Evolutionary conservation across 2,329 filamentous ascomycete species (phyloP).

Genomic region (Sporothrix brunneoviolacea): DNA sequence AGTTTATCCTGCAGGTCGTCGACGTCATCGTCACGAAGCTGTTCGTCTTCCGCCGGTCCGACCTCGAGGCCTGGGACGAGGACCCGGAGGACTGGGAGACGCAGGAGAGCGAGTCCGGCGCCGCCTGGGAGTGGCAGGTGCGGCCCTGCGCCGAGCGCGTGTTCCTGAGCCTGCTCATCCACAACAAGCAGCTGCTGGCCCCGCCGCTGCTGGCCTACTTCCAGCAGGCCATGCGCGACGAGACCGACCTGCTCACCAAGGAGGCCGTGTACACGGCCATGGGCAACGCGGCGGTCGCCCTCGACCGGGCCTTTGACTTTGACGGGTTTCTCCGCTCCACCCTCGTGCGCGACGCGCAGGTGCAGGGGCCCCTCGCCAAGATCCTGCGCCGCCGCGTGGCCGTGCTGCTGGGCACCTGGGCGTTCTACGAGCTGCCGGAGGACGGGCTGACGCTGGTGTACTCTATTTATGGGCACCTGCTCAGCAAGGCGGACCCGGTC

Average conservation of each 20-base stretch:
- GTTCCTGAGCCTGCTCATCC: conserved; percentile 82
- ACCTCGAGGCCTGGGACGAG: conserved; percentile 87
- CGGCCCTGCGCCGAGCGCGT: conserved; percentile 89
- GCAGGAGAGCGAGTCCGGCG: conserved; percentile 74
- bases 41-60: conserved; percentile 77
- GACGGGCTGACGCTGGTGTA: conserved; percentile 69
- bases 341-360: conserved; percentile 71
- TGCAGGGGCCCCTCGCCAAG: conserved; percentile 57
- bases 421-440: conserved; percentile 66
- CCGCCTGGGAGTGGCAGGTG: conserved; percentile 87
- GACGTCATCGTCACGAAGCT: conserved; percentile 80
- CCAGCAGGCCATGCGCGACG: conserved; percentile 61
- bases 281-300: conserved; percentile 72
- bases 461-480: conserved; percentile 79
- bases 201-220: conserved; percentile 79
- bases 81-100: conserved; percentile 95
- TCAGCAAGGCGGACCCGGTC: conserved; percentile 65
- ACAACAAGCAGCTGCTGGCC: conserved; percentile 77
- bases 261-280: conserved; percentile 94
- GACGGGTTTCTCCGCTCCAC: conserved; percentile 69
- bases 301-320: conserved; percentile 74
- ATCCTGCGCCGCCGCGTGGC: conserved; percentile 81
- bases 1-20: conserved; percentile 74
- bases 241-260: conserved; percentile 69
- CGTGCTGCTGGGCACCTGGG: conserved; percentile 86